Evolutionary conservation across 306 rosid species (phyloP), one percentile per base, ranked within the genome.

Genomic region (Rosa persica): DNA sequence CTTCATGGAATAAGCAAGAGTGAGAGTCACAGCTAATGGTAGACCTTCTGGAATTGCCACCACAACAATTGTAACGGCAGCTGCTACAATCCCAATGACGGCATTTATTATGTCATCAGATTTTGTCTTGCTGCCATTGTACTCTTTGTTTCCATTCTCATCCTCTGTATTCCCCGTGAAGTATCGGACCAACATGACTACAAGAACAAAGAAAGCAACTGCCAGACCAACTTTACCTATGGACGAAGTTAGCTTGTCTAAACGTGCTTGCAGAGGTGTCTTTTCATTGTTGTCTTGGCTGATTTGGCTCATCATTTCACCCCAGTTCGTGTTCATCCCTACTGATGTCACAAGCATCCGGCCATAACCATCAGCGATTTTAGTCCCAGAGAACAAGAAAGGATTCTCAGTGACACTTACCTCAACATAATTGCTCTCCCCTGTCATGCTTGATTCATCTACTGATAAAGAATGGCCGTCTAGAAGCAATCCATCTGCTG

Each of bases 391-490:
- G 6, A 81, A 58, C 74, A 88, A 46, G 38, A 88, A 88, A 0
- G 89, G 91, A 48, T 81, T 72, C 0, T 67, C 58, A 11, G 27
- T 64, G 8, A 22, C 23, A 51, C 57, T 80, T 5, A 82, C 71
- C 19, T 75, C 82, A 3, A 78, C 87, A 5, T 77, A 88, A 10
- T 82, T 82, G 25, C 88, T 82, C 64, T 87, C 90, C 17, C 88
- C 90, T 9, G 88, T 87, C 88, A 87, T 84, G 76, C 88, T 85
- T 3, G 90, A 84, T 60, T 87, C 90, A 12, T 87, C 90, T 5
- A 87, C 78, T 61, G 75, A 81, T 5, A 87, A 34, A 0, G 88
- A 85, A 60, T 85, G 78, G 5, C 90, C 90, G 0, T 69, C 70
- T 39, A 87, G 48, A 72, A 87, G 70, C 72, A 87, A 76, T 9